Evolutionary conservation across 108 stramenopile genomes (phyloP).

Genomic region (Skeletonema marinoi): DNA sequence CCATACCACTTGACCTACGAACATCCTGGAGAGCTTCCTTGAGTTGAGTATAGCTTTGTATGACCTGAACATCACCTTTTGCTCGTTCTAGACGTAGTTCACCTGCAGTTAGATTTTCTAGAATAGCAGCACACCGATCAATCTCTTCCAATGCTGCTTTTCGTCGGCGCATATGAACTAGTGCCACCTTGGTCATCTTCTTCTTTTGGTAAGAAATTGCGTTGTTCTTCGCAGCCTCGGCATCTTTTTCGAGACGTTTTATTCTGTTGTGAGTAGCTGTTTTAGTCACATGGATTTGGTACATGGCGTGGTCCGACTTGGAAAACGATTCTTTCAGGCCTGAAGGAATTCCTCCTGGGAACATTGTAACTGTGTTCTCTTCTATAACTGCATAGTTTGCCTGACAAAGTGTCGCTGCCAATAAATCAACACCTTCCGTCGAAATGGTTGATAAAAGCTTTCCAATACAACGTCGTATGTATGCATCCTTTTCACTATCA

Average conservation of each 20-base stretch:
- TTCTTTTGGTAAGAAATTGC: conserved; percentile 23
- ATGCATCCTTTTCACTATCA: not conserved
- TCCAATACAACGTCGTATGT: not conserved
- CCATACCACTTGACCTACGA: conserved; percentile 9
- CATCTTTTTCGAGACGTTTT: conserved; percentile 24
- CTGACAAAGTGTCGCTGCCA: conserved; percentile 23
- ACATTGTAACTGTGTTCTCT: conserved; percentile 25
- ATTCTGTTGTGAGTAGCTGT: conserved; percentile 21
- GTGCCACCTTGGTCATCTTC: conserved; percentile 7
- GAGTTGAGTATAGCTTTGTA: conserved; percentile 16
- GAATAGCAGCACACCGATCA: conserved; percentile 29
- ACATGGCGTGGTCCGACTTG: conserved; percentile 29
- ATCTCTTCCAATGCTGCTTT: conserved; percentile 37
- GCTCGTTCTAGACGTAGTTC: conserved; percentile 41
- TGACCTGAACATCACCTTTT: conserved; percentile 22
- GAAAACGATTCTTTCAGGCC: not conserved
- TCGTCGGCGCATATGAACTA: conserved; percentile 33
- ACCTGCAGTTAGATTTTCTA: conserved; percentile 35
- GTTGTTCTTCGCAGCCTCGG: conserved; percentile 17
- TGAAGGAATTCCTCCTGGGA: conserved; percentile 29
- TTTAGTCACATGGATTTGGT: conserved; percentile 37
- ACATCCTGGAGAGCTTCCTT: conserved; percentile 32
- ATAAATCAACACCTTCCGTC: conserved; percentile 21
- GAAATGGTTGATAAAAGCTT: conserved; percentile 18
- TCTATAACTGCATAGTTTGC: conserved; percentile 28